phyloP scores from a whole-genome alignment of 2,329 filamentous ascomycete genomes.

The Rhinocladiella mackenziei region DNA sequence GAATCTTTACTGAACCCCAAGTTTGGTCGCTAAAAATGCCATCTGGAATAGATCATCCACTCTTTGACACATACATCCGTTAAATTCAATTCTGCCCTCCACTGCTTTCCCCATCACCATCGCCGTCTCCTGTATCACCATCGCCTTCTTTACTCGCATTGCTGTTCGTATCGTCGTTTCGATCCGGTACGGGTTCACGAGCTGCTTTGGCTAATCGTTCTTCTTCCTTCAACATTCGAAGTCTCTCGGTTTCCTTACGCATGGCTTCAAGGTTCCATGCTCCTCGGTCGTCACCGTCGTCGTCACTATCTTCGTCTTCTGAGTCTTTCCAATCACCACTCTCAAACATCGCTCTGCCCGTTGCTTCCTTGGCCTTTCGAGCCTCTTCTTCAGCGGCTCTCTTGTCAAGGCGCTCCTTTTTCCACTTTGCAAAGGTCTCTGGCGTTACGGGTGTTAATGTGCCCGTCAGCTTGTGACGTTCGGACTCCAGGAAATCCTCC shows the following conservation, averaged over 20 bases:
- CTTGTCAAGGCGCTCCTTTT: slow-evolving; percentile 89
- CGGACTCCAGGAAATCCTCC: slow-evolving; percentile 94
- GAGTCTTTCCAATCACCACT: slow-evolving; percentile 82
- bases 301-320: slow-evolving; percentile 59
- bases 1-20: neutral
- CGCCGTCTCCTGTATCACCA: slow-evolving; percentile 15
- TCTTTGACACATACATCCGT: neutral
- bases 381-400: slow-evolving; percentile 92
- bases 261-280: slow-evolving; percentile 78
- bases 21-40: slow-evolving; percentile 10
- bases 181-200: slow-evolving; percentile 28
- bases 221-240: slow-evolving; percentile 72
- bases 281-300: slow-evolving; percentile 52
- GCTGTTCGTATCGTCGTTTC: slow-evolving; percentile 15
- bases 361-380: slow-evolving; percentile 87
- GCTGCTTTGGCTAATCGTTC: slow-evolving; percentile 53
- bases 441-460: slow-evolving; percentile 88
- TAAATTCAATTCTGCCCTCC: slow-evolving; percentile 12
- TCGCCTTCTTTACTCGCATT: slow-evolving; percentile 14
- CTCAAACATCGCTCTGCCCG: slow-evolving; percentile 91
- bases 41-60: neutral
- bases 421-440: slow-evolving; percentile 94
- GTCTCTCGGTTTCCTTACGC: slow-evolving; percentile 75
- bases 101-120: slow-evolving; percentile 12
- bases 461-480: slow-evolving; percentile 90